These are phyloP conservation scores for Lactarius deliciosus DNA, from an alignment of 768 basidiomycete species.

Conservation along the genomic window DNA sequence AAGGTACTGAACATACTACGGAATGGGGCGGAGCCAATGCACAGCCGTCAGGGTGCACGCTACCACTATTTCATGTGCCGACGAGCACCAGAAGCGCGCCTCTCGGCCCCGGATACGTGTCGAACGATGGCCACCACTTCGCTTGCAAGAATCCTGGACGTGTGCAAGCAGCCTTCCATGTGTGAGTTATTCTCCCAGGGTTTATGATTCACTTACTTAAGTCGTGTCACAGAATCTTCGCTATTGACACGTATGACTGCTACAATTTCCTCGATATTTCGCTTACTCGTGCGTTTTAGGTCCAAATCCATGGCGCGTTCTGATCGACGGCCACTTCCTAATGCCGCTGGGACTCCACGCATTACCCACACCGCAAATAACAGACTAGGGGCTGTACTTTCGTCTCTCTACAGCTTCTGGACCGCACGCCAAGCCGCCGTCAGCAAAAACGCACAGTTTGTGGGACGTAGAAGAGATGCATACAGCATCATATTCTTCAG, in stretches of 20 bases:
- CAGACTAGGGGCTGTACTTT: slow-evolving; percentile 58
- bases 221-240: slow-evolving; percentile 44
- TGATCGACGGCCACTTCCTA: slow-evolving; percentile 46
- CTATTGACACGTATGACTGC: slow-evolving; percentile 45
- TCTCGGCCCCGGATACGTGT: slow-evolving; percentile 46
- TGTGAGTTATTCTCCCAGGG: slow-evolving; percentile 42
- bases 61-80: slow-evolving; percentile 51
- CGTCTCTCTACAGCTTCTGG: slow-evolving; percentile 57
- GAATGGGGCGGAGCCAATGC: slow-evolving; percentile 35
- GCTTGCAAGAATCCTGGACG: slow-evolving; percentile 53
- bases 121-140: slow-evolving; percentile 56
- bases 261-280: no score
- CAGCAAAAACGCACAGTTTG: slow-evolving; percentile 29
- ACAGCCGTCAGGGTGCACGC: slow-evolving; percentile 51
- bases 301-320: slow-evolving; percentile 49
- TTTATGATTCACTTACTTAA: neutral
- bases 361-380: slow-evolving; percentile 44
- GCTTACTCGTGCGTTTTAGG: slow-evolving; percentile 34
- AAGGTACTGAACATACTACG: slow-evolving; percentile 50
- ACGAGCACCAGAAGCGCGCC: slow-evolving; percentile 33
- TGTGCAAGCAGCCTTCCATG: slow-evolving; percentile 55
- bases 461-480: slow-evolving; percentile 44
- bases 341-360: slow-evolving; percentile 41
- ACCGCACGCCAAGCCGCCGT: slow-evolving; percentile 45
- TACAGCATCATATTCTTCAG: slow-evolving; percentile 56